Base-by-base conservation (phyloP, 352 stramenopile species). In the Globisporangium mamillatum region DNA sequence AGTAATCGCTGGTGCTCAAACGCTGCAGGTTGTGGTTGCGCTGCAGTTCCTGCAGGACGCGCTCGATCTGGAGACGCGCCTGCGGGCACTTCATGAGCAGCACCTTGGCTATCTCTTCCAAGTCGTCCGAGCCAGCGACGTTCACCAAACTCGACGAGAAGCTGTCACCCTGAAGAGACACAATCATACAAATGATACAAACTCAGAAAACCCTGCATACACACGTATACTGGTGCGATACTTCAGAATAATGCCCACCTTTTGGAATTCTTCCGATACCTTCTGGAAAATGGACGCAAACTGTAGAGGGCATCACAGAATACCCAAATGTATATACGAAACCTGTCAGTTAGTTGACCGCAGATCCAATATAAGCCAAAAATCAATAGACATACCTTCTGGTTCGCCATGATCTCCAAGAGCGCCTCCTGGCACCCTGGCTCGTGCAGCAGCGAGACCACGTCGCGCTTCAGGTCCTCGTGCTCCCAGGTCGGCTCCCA, bases 81-180 rank as follows among this genome's bases (percentile, higher is more conserved):
- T 93, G 83, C 0, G 86, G 84, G 55, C 82, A 91, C 69, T 92
- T 94, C 59, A 84, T 74, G 61, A 92, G 75, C 66, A 94, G 67
- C 57, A 91, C 86, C 66, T 90, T 84, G 46, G 81, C 82, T 12
- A 94, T 89, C 20, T 90, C 80, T 25, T 93, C 84, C 55, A 92
- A 71, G 46, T 92, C 79, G 6, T 72, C 69, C 18, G 72, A 81
- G 38, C 71, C 76, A 18, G 80, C 80, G 24, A 82, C 80, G 18
- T 77, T 79, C 53, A 85, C 75, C 12, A 90, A 72, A 76, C 78
- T 88, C 34, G 72, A 68, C 66, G 79, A 78, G 24, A 90, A 84
- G 62, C 82, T 84, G 25, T 70, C 71, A 46, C 79, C 77, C 55
- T 71, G n/a, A 32, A 32, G 1, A 22, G 12, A 16, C 20, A 29